A percentile compares a stretch with the other conserved stretches of the same genome.
Conservation (phyloP, 2,329 filamentous ascomycete species). For the Talaromyces sp. region DNA sequence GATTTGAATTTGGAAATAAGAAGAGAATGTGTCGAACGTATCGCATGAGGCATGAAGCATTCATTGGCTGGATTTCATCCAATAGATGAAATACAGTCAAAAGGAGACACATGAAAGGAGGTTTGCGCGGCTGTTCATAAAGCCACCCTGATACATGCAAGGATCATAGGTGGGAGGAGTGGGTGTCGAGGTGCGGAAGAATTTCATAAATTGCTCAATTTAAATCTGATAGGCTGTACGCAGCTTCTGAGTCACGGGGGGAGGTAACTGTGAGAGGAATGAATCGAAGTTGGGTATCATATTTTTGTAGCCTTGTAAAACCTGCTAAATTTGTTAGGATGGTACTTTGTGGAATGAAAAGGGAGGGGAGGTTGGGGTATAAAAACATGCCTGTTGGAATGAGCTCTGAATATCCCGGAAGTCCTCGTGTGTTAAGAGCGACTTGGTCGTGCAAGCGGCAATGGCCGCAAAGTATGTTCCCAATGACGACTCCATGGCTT, state of each 20-base stretch:
- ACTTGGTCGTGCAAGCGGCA: conserved; percentile 67
- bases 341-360: neutral
- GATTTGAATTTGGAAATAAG: neutral
- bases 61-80: neutral
- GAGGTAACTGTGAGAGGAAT: conserved; percentile 47
- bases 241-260: conserved; percentile 45
- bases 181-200: neutral
- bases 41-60: neutral
- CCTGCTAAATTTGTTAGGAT: conserved; percentile 27
- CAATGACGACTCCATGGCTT: conserved; percentile 86
- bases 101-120: neutral
- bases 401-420: conserved; percentile 64
- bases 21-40: neutral
- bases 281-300: conserved; percentile 52
- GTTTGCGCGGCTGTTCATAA: conserved; percentile 4
- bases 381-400: conserved; percentile 71
- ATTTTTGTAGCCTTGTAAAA: conserved; percentile 51
- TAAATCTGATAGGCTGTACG: conserved; percentile 47
- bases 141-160: neutral
- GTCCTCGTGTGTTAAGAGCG: conserved; percentile 61
- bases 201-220: conserved; percentile 7
- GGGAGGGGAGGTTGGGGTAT: neutral
- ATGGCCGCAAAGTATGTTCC: conserved; percentile 82
- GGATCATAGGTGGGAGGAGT: neutral
- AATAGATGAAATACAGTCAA: neutral